Base-by-base conservation (phyloP, 495 filamentous ascomycete genomes). In the Tirmania nivea region DNA sequence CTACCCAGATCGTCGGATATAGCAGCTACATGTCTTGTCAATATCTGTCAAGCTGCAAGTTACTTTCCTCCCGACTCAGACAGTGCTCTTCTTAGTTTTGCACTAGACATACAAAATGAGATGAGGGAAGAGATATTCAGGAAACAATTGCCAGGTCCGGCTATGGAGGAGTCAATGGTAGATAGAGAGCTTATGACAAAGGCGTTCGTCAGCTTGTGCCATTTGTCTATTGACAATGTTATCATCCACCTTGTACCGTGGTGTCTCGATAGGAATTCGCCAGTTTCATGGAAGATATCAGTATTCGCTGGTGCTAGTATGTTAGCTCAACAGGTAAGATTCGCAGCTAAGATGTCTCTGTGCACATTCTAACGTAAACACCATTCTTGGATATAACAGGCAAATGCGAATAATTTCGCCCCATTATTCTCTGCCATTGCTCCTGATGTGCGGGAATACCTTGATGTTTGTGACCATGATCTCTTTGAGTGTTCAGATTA, bases 21-120 rank as follows among this genome's bases (percentile, higher is more conserved):
- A 36, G 75, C 78, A 2, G 73, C 73, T n/a, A 75, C 74, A 52
- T 80, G 78, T 55, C 66, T 80, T 12, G 72, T 78, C 21, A 69
- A 69, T 35, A 66, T 81, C 51, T 71, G 78, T 31, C 70, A 75
- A 8, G 76, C 71, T 10, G 77, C 78, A 5, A 69, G 74, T 25
- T 73, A 79, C 58, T 80, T 81, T 52, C 66, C 71, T 21, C 67
- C 71, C 9, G 75, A 80, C 42, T 73, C 70, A 53, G 78, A 81
- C 54, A 71, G 71, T 20, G 77, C 76, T 0, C 67, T 81, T 53
- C 63, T 79, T 54, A 77, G 75, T 59, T 81, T 78, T 59, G 78
- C 77, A 10, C 68, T 79, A 60, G 78, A 80, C 59, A 71, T 81
- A 17, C 78, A 79, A 59, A 76, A 79, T 55, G 78, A 81, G 63